A percentile compares a stretch with the other conserved stretches of the same genome.
phyloP scores from a whole-genome alignment of 257 asterid genomes.

The Pogostemon cablin region DNA sequence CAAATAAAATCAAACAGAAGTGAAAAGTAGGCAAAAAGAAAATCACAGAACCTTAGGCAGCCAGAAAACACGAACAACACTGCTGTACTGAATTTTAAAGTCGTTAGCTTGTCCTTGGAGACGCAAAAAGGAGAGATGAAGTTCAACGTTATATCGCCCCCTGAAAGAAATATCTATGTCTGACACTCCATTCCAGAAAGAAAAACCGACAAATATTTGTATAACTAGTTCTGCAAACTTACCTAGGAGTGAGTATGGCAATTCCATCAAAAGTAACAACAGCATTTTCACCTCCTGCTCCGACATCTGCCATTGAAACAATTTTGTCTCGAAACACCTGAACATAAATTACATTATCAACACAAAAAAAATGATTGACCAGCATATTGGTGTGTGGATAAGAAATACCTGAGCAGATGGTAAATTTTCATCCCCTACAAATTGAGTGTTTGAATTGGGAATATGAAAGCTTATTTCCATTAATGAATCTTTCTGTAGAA shows the following conservation, averaged over 20 bases:
- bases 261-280: slow-evolving; percentile 91
- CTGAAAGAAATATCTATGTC: slow-evolving; percentile 45
- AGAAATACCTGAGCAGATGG: slow-evolving; percentile 86
- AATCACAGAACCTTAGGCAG: slow-evolving; percentile 78
- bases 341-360: slow-evolving; percentile 28
- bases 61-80: slow-evolving; percentile 90
- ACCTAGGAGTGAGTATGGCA: slow-evolving; percentile 97
- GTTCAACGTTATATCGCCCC: slow-evolving; percentile 93
- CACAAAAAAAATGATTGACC: neutral
- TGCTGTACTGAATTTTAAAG: slow-evolving; percentile 97
- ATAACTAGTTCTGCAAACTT: slow-evolving; percentile 18
- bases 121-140: slow-evolving; percentile 90
- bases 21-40: slow-evolving; percentile 14
- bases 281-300: slow-evolving; percentile 94
- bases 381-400: neutral
- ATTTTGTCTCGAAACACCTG: slow-evolving; percentile 91
- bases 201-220: slow-evolving; percentile 3
- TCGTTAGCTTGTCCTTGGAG: slow-evolving; percentile 99
- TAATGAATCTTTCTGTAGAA: slow-evolving; percentile 87
- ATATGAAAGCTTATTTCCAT: slow-evolving; percentile 97
- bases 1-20: slow-evolving; percentile 17
- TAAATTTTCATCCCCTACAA: slow-evolving; percentile 86
- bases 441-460: slow-evolving; percentile 89
- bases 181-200: slow-evolving; percentile 30
- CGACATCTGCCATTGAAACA: slow-evolving; percentile 92